Conservation (phyloP, 2,329 filamentous ascomycete species). For the Podosphaera xanthii region DNA sequence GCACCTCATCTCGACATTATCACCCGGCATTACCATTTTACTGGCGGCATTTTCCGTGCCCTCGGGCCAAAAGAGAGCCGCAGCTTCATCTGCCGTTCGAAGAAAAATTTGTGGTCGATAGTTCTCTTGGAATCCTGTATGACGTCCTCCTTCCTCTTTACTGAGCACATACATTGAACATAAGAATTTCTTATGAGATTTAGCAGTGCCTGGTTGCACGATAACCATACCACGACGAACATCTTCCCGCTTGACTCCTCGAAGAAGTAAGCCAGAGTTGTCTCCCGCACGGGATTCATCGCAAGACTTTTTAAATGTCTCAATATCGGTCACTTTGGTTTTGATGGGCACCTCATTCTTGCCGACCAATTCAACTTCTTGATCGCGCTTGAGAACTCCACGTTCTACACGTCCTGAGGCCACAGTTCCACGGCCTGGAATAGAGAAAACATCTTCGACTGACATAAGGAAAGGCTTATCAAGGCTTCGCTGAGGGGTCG, state of each 20-base stretch:
- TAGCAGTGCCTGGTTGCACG: constrained; percentile 58
- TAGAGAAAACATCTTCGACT: constrained; percentile 80
- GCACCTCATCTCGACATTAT: constrained; percentile 95
- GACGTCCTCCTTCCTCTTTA: constrained; percentile 94
- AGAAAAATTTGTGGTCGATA: constrained; percentile 95
- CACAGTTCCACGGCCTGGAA: constrained; percentile 84
- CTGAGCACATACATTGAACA: constrained; percentile 89
- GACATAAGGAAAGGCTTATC: constrained; percentile 99
- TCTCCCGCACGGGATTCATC: constrained; percentile 90
- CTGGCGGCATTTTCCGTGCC: constrained; percentile 45
- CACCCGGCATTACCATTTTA: constrained; percentile 91
- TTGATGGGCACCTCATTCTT: constrained; percentile 66
- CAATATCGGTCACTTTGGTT: constrained; percentile 98
- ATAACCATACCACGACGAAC: constrained; percentile 88
- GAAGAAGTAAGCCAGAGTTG: constrained; percentile 91
- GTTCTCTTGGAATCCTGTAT: constrained; percentile 87
- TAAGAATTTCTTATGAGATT: constrained; percentile 78
- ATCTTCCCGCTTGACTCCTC: constrained; percentile 90
- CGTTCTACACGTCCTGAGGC: constrained; percentile 94
- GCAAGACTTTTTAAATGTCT: constrained; percentile 99
- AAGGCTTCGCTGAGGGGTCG: constrained; percentile 75
- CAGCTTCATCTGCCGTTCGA: constrained; percentile 66
- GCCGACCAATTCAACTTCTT: constrained; percentile 84
- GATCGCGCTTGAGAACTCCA: constrained; percentile 77
- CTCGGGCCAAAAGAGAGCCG: constrained; percentile 68